Percentiles rank a stretch among this genome's conserved stretches.
These are phyloP conservation scores for Fusarium cicatricum DNA, from an alignment of 2,329 filamentous ascomycete genomes.

Conservation along the genomic window DNA sequence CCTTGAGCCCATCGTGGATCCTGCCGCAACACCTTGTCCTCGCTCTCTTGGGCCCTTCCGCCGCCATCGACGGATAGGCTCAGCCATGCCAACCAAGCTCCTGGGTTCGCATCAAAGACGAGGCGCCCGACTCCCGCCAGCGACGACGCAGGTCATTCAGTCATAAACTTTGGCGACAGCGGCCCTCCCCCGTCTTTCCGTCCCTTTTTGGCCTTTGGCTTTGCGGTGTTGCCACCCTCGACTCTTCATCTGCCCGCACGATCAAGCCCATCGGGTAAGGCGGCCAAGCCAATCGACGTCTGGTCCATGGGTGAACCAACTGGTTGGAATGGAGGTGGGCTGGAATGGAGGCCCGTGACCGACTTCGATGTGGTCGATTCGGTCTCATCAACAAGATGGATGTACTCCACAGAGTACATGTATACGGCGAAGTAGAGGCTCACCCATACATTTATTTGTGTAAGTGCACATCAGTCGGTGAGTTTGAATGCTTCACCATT, in stretches of 20 bases:
- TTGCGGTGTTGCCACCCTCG: constrained; percentile 18
- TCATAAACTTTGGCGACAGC: constrained; percentile 30
- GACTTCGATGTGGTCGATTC: constrained; percentile 16
- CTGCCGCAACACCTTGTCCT: constrained; percentile 24
- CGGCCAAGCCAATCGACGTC: constrained; percentile 28
- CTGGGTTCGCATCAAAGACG: constrained; percentile 42
- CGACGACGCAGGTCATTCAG: constrained; percentile 24
- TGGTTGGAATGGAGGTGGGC: constrained; percentile 34
- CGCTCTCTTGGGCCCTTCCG: constrained; percentile 40
- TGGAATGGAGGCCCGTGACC: constrained; percentile 31
- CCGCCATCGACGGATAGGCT: constrained; percentile 46
- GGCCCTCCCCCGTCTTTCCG: constrained; percentile 18
- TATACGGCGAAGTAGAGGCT: neutral
- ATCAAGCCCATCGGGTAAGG: constrained; percentile 34
- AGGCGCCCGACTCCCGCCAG: constrained; percentile 41
- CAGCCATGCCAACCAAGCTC: constrained; percentile 47
- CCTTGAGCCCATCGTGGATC: constrained; percentile 35
- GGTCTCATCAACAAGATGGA: neutral
- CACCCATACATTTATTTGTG: neutral
- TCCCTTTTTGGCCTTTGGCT: constrained; percentile 17
- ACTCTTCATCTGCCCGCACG: constrained; percentile 15
- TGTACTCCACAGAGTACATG: neutral
- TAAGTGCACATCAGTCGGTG: too few species aligned
- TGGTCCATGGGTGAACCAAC: constrained; percentile 28
- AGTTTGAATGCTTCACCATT: too few species aligned